Base-by-base conservation (phyloP, 1,284 basidiomycete genomes). In the Boletus sp. region DNA sequence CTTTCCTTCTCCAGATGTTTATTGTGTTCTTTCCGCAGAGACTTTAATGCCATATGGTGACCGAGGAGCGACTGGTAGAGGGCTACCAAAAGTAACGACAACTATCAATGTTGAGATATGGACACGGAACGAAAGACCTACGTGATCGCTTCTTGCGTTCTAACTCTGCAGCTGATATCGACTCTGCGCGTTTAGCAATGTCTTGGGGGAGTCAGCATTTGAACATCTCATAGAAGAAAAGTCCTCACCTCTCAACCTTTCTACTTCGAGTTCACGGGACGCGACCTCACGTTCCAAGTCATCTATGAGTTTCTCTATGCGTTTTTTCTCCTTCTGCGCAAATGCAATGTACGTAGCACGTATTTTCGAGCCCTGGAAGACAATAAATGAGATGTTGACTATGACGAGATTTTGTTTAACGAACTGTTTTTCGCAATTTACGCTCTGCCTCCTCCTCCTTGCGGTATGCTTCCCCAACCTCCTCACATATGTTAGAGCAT, bases 81-180 rank as follows among this genome's bases (percentile, higher is more conserved):
- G 5, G 88, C 92, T 94, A 53, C 12, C 26, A 2, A 19, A 17
- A 34, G 20, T 30, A 17, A 37, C 5, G 39, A 43, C 25, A 17
- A 12, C 37, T 10, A 32, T 60, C 23, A 50, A 47, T 34, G 6
- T 13, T 36, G 20, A 22, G 13, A 75, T 53, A 10, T 62, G 68
- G 35, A 29, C 17, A 45, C 17, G 17, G 29, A 43, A 43, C 8
- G 8, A 32, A 41, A 5, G 8, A n/a, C 89, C 53, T 65, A 93
- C 92, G 90, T 33, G 91, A 93, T 55, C 84, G 70, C 67, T 91
- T 88, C 72, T 91, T 92, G 62, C 78, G 78, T 53, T 92, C 87
- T 3, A 94, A 72, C 7, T 79, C 82, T 25, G 78, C 80, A 27
- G 81, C 78, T n/a, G 87, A 87, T 2, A 88, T 65, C 3, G 84